Evolutionary conservation across 2,329 filamentous ascomycete species (phyloP).

Genomic region (Rhytidhysteron rufulum): DNA sequence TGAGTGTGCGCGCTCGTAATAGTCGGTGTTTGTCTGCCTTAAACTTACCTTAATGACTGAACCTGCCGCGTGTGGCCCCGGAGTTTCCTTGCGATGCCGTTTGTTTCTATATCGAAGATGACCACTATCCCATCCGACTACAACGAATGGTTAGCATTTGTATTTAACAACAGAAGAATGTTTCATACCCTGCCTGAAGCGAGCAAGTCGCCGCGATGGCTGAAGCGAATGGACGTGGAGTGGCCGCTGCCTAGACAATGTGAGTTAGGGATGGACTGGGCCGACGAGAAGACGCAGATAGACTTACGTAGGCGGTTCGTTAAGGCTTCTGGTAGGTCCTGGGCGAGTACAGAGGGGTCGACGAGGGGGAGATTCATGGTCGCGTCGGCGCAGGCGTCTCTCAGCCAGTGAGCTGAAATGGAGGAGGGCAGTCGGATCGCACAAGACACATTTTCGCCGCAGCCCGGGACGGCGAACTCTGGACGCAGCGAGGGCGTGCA

Average conservation of each 20-base stretch:
- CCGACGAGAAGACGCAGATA: constrained; percentile 56
- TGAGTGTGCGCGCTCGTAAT: constrained; percentile 5
- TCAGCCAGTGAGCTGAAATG: constrained; percentile 1
- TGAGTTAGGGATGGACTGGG: constrained; percentile 42
- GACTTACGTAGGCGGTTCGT: constrained; percentile 77
- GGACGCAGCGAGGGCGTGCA: too few species aligned
- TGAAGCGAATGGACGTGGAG: constrained; percentile 75
- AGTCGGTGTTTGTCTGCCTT: not conserved
- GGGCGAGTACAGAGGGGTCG: constrained; percentile 67
- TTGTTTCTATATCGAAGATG: constrained; percentile 96
- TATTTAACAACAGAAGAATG: constrained; percentile 5
- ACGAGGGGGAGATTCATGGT: constrained; percentile 68
- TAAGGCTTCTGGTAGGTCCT: constrained; percentile 87
- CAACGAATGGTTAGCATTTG: constrained; percentile 9
- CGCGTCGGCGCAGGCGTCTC: not conserved
- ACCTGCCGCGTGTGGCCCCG: constrained; percentile 91
- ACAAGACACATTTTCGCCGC: constrained; percentile 1
- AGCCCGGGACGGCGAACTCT: too few species aligned
- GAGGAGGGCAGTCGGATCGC: not conserved
- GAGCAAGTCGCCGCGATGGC: constrained; percentile 88
- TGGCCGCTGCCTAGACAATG: constrained; percentile 53
- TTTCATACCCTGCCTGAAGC: constrained; percentile 75
- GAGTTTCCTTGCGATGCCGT: constrained; percentile 91
- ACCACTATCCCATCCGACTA: constrained; percentile 84
- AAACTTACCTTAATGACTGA: constrained; percentile 67